These are phyloP conservation scores for Dothistroma septosporum DNA, from an alignment of 2,329 filamentous ascomycete genomes.

Conservation along the genomic window DNA sequence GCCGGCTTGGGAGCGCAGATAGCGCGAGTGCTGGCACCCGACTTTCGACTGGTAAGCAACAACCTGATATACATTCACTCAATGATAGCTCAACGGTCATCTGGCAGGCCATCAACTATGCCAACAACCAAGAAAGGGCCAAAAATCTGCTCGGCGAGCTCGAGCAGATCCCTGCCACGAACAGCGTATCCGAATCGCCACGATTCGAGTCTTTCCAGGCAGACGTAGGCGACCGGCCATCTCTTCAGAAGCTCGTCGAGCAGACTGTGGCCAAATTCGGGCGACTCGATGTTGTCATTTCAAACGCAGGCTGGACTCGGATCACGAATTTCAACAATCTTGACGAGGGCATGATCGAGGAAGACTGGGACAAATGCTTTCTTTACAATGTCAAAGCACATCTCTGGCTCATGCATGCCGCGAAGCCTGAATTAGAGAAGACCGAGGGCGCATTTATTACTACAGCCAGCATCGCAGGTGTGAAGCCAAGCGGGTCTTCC, in stretches of 20 bases:
- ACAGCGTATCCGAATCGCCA: conserved; percentile 12
- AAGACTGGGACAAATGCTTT: conserved; percentile 38
- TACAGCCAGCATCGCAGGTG: conserved; percentile 61
- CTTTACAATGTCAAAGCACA: conserved; percentile 61
- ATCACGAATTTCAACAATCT: conserved; percentile 36
- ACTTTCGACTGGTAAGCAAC: conserved; percentile 42
- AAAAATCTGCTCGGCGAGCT: conserved; percentile 41
- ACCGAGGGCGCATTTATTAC: conserved; percentile 59
- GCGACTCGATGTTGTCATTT: conserved; percentile 41
- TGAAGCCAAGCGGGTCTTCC: conserved; percentile 60
- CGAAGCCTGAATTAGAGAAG: conserved; percentile 52
- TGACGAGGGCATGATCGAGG: conserved; percentile 37
- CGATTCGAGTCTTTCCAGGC: conserved; percentile 28
- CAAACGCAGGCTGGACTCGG: conserved; percentile 37
- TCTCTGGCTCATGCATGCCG: conserved; percentile 56
- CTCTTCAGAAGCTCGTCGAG: conserved; percentile 36
- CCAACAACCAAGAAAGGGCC: conserved; percentile 43
- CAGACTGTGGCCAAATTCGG: conserved; percentile 35
- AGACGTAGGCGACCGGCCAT: conserved; percentile 23
- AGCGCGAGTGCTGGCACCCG: conserved; percentile 44
- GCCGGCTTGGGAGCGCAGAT: conserved; percentile 48
- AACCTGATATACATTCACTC: not conserved
- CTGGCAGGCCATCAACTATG: conserved; percentile 45
- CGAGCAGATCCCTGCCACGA: conserved; percentile 33
- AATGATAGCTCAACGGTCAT: conserved; percentile 10